phyloP scores from a whole-genome alignment of 2,329 filamentous ascomycete species.

The Ramularia endophylla region DNA sequence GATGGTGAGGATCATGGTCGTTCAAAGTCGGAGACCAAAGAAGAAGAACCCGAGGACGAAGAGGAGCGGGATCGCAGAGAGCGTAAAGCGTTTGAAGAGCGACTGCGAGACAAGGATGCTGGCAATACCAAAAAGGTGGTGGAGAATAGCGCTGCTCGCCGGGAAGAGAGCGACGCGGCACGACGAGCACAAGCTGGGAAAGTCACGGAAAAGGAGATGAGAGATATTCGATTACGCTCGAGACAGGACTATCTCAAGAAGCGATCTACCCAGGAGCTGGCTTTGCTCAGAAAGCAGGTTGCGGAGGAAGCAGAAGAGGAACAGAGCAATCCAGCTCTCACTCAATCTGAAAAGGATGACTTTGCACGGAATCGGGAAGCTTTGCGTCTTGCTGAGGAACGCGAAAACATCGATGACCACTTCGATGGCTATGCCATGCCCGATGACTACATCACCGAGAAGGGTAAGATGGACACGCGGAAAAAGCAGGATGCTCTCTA shows the following conservation, averaged over 20 bases:
- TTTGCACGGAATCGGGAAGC: slow-evolving; percentile 81
- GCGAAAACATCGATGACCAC: slow-evolving; percentile 82
- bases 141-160: slow-evolving; percentile 48
- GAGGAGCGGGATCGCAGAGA: slow-evolving; percentile 63
- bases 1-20: slow-evolving; percentile 40
- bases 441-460: slow-evolving; percentile 91
- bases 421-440: slow-evolving; percentile 89
- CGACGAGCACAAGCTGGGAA: slow-evolving; percentile 57
- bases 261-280: slow-evolving; percentile 77
- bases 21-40: slow-evolving; percentile 14
- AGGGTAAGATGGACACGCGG: slow-evolving; percentile 79
- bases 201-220: slow-evolving; percentile 64
- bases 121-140: slow-evolving; percentile 63
- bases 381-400: slow-evolving; percentile 56
- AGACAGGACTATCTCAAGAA: slow-evolving; percentile 93
- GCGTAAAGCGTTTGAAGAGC: slow-evolving; percentile 71
- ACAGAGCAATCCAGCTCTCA: slow-evolving; percentile 66
- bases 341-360: slow-evolving; percentile 73
- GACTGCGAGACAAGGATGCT: slow-evolving; percentile 66
- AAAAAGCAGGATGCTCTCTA: slow-evolving; percentile 88
- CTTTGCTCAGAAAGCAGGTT: slow-evolving; percentile 83
- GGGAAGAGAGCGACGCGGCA: slow-evolving; percentile 45
- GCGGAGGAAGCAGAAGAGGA: slow-evolving; percentile 76
- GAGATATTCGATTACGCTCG: slow-evolving; percentile 74
- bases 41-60: slow-evolving; percentile 28